phyloP scores from a whole-genome alignment of 164 flowering plant species.

The Magnolia kwangsiensis region DNA sequence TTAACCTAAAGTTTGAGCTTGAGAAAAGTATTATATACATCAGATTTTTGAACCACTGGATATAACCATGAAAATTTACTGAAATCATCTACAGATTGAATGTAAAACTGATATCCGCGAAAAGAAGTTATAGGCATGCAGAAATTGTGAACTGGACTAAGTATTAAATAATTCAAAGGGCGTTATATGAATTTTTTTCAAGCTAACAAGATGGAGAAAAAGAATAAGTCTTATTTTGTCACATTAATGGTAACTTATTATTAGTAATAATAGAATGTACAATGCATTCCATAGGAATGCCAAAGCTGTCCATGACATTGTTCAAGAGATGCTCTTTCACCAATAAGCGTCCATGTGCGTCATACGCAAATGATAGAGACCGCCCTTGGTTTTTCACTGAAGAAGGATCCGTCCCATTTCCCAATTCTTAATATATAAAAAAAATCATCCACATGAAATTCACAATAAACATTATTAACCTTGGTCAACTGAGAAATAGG shows the following conservation, averaged over 20 bases:
- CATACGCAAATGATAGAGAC: neutral
- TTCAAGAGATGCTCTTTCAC: neutral
- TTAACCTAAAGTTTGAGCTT: neutral
- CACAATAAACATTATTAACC: neutral
- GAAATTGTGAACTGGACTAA: neutral
- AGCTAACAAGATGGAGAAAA: neutral
- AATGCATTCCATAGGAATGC: neutral
- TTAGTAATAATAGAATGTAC: neutral
- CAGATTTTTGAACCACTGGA: neutral
- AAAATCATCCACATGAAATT: neutral
- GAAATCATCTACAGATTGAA: neutral
- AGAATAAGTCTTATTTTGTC: neutral
- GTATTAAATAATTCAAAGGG: neutral
- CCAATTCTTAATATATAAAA: neutral
- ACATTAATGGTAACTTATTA: neutral
- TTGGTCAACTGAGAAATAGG: neutral
- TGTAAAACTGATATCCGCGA: neutral
- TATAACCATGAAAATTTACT: neutral
- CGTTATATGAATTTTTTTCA: neutral
- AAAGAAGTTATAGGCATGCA: neutral
- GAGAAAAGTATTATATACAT: neutral
- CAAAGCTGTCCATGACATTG: neutral
- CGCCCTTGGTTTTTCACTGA: neutral
- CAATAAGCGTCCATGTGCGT: neutral
- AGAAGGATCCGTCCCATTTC: neutral